These are phyloP conservation scores for Ochetophila trinervis DNA, from an alignment of 306 rosid genomes.

Conservation along the genomic window DNA sequence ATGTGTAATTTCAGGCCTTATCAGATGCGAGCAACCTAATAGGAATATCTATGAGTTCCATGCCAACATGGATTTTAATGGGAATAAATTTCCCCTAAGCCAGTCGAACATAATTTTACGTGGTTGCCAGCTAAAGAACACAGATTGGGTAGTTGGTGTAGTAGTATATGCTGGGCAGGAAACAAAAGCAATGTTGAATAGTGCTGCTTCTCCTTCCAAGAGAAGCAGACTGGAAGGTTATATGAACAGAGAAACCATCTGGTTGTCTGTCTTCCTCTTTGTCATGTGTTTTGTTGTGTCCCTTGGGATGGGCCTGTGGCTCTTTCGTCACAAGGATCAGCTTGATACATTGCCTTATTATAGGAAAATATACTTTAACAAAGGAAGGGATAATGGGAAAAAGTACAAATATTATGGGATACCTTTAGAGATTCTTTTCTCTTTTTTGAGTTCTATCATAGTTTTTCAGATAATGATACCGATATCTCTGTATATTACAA, in stretches of 20 bases:
- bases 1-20: slow-evolving; percentile 54
- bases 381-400: slow-evolving; percentile 42
- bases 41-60: slow-evolving; percentile 92
- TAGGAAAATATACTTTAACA: slow-evolving; percentile 55
- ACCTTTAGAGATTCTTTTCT: slow-evolving; percentile 83
- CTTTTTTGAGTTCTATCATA: slow-evolving; percentile 90
- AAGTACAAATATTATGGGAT: slow-evolving; percentile 75
- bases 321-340: slow-evolving; percentile 59
- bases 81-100: slow-evolving; percentile 64
- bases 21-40: slow-evolving; percentile 86
- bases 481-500: slow-evolving; percentile 90
- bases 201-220: slow-evolving; percentile 90
- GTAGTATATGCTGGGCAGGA: slow-evolving; percentile 98
- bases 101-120: slow-evolving; percentile 93
- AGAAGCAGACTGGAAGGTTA: slow-evolving; percentile 83
- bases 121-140: slow-evolving; percentile 98
- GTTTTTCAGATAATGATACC: slow-evolving; percentile 99
- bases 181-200: slow-evolving; percentile 96
- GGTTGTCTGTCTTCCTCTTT: slow-evolving; percentile 79
- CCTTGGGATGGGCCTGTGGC: slow-evolving; percentile 77
- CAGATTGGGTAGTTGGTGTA: slow-evolving; percentile 91
- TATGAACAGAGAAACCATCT: slow-evolving; percentile 92
- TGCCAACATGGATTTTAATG: slow-evolving; percentile 81
- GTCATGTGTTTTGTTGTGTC: slow-evolving; percentile 90
- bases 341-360: slow-evolving; percentile 87